A percentile compares a stretch with the other conserved stretches of the same genome.
Conservation (phyloP, 1,284 basidiomycete species). For the Moesziomyces parantarcticus region DNA sequence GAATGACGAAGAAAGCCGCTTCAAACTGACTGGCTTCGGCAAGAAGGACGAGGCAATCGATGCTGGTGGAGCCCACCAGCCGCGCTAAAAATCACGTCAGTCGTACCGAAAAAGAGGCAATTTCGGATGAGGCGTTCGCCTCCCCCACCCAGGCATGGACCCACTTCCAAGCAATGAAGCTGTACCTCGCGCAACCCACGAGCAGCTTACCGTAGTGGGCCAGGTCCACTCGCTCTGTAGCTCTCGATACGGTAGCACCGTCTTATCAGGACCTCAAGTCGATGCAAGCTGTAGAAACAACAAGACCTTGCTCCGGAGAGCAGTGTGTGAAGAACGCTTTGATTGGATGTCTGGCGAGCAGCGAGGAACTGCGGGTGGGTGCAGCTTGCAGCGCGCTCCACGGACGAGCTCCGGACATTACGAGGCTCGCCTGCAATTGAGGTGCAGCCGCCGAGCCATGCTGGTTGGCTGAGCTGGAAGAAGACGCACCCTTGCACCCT, state of each 20-base stretch:
- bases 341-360: not conserved
- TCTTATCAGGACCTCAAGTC: no score
- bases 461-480: not conserved
- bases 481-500: not conserved
- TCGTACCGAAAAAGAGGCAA: constrained; percentile 29
- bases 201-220: no score
- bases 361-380: not conserved
- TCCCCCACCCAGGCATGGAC: no score
- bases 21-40: not conserved
- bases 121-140: no score
- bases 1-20: not conserved
- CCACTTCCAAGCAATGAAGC: no score
- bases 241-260: no score
- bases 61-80: no score
- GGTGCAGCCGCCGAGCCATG: no score
- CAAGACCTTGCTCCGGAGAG: no score
- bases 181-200: no score
- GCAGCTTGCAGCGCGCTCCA: constrained; percentile 7
- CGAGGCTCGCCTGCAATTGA: not conserved
- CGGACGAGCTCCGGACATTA: constrained; percentile 13
- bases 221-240: no score
- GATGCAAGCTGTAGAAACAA: no score
- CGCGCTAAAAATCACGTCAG: constrained; percentile 39
- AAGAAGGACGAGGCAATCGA: not conserved
- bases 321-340: not conserved